These are phyloP conservation scores for Candida easanensis DNA, from an alignment of 805 yeast genomes.

Conservation along the genomic window DNA sequence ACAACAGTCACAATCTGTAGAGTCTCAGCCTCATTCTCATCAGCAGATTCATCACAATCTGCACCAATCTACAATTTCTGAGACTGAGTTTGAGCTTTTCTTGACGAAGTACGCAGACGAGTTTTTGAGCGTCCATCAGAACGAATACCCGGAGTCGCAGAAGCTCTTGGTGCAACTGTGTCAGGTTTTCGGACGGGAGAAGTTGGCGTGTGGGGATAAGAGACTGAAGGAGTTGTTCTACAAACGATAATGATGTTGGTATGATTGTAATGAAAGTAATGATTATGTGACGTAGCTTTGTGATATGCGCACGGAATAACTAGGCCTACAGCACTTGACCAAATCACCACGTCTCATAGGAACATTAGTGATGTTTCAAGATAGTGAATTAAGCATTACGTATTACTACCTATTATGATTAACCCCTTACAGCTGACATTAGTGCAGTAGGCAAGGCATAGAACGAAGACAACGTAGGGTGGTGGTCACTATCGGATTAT, in stretches of 20 bases:
- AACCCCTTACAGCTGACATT: too few species aligned
- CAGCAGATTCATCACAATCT: background rate
- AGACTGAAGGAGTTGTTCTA: constrained; percentile 15
- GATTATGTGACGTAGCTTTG: too few species aligned
- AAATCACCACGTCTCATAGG: too few species aligned
- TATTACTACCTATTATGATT: too few species aligned
- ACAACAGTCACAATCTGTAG: background rate
- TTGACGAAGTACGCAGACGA: constrained; percentile 13
- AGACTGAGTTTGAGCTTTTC: constrained; percentile 14
- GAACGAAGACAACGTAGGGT: too few species aligned
- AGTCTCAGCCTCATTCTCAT: background rate
- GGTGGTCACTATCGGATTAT: too few species aligned
- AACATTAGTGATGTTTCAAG: too few species aligned
- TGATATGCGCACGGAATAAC: too few species aligned
- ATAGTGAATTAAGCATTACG: too few species aligned
- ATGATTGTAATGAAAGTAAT: too few species aligned
- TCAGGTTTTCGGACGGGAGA: constrained; percentile 9
- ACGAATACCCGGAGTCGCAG: constrained; percentile 12
- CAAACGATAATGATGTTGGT: constrained; percentile 2
- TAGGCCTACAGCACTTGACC: too few species aligned
- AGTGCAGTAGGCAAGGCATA: too few species aligned
- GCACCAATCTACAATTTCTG: constrained; percentile 3
- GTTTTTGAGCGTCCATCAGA: constrained; percentile 9
- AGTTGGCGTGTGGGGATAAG: constrained; percentile 7
- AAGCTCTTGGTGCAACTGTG: constrained; percentile 8